Base-by-base conservation (phyloP, 768 basidiomycete species). In the Termitomyces sp. region DNA sequence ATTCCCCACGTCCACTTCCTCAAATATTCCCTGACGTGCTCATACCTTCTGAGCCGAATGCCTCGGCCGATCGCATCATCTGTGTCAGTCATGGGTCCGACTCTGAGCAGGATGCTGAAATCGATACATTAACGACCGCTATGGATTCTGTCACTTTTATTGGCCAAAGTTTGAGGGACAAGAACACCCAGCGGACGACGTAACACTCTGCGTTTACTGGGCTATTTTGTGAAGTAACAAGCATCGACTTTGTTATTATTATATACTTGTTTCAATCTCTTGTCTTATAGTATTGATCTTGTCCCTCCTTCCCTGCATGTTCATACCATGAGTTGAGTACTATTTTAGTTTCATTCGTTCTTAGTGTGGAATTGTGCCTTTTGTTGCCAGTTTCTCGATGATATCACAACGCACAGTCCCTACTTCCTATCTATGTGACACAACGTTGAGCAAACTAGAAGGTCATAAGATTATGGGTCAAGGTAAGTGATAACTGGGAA, bases 71-170 rank as follows among this genome's bases (percentile, higher is more conserved):
- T 32, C 46, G 40, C 20, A 43, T 48, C 20, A 53, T 58, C 38
- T 59, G 62, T 50, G 47, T 52, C 8, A 51, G 59, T 9, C 61
- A 63, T 38, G 62, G 62, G 41, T 66, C 65, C 1, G 64, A 67
- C 33, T 62, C 63, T 2, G 71, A 70, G 28, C 65, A 68, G 33
- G 76, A 76, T 59, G 65, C 68, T 28, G 73, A 72, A 36, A 60
- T 75, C 28, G 71, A 74, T 38, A 61, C 67, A 24, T 60, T 76
- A 20, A 63, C 68, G 9, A 64, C 63, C 20, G 66, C 67, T 22
- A 54, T 75, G 59, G 61, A 60, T 35, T 60, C 67, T 48, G 60
- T 66, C 33, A 62, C 55, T 11, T 58, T 70, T 10, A 52, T 52
- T n/a, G 26, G 26, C 24, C 32, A 43, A 40, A 40, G 5, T 40